phyloP scores from a whole-genome alignment of 805 yeast species.

The Nakazawaea ernobii region DNA sequence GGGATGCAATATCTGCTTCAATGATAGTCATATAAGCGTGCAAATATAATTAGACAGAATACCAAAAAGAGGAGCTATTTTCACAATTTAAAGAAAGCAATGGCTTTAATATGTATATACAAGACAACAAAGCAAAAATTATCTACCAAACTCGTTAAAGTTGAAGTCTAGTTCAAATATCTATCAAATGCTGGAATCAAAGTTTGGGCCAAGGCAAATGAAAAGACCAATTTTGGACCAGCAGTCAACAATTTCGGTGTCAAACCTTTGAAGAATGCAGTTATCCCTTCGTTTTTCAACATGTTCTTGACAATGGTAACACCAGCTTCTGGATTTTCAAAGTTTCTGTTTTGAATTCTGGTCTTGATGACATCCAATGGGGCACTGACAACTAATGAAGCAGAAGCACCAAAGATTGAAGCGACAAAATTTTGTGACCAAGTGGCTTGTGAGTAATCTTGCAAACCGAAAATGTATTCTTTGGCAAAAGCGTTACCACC shows the following conservation, averaged over 20 bases:
- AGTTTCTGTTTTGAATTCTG: conserved; percentile 94
- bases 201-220: conserved; percentile 96
- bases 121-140: background rate
- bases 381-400: conserved; percentile 93
- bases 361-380: conserved; percentile 98
- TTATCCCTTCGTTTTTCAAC: conserved; percentile 82
- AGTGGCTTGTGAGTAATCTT: conserved; percentile 86
- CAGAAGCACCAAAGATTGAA: conserved; percentile 93
- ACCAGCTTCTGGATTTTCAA: conserved; percentile 94
- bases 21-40: too few relatives aligned
- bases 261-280: conserved; percentile 93
- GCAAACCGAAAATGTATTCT: conserved; percentile 83
- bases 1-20: too few relatives aligned
- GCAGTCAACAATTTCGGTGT: conserved; percentile 95
- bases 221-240: conserved; percentile 96
- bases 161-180: conserved; percentile 33
- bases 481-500: conserved; percentile 99
- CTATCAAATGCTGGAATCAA: conserved; percentile 94
- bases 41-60: too few relatives aligned
- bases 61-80: too few relatives aligned
- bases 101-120: background rate
- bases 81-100: too few relatives aligned
- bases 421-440: conserved; percentile 94
- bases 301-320: conserved; percentile 89
- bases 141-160: too few relatives aligned